phyloP scores from a whole-genome alignment of 139 green algal species.

The Asterochloris sp. region DNA sequence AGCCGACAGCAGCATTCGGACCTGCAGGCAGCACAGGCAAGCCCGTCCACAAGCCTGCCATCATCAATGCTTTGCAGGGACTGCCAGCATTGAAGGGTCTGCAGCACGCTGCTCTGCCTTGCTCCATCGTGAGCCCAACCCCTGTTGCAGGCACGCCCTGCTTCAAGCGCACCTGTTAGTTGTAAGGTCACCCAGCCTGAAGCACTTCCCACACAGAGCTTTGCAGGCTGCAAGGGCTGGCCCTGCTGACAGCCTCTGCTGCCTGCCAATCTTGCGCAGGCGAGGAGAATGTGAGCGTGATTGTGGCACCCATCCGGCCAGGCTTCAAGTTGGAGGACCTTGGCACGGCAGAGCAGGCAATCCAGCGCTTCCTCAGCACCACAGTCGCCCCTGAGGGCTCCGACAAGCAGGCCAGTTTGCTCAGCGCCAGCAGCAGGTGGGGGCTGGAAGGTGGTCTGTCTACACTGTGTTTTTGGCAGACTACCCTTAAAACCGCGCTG shows the following conservation, averaged over 20 bases:
- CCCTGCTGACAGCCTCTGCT: neutral
- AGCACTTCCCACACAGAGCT: neutral
- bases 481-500: neutral
- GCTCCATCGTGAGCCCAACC: neutral
- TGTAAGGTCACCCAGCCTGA: neutral
- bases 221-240: no score
- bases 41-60: neutral
- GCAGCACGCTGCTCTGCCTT: neutral
- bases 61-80: neutral
- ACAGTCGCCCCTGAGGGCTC: conserved; percentile 46
- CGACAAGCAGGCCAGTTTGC: conserved; percentile 45
- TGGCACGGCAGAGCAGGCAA: conserved; percentile 50
- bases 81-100: neutral
- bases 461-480: neutral
- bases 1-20: neutral
- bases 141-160: neutral
- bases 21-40: neutral
- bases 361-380: conserved; percentile 51
- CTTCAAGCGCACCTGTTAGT: neutral
- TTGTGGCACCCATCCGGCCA: conserved; percentile 74
- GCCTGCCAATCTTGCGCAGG: conserved; percentile 44
- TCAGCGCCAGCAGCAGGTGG: conserved; percentile 36
- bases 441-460: neutral
- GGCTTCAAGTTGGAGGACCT: conserved; percentile 72
- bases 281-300: conserved; percentile 88